Percentiles rank a stretch among this genome's conserved stretches.
Evolutionary conservation across 2,329 filamentous ascomycete species (phyloP).

Genomic region (Calonectria montana): DNA sequence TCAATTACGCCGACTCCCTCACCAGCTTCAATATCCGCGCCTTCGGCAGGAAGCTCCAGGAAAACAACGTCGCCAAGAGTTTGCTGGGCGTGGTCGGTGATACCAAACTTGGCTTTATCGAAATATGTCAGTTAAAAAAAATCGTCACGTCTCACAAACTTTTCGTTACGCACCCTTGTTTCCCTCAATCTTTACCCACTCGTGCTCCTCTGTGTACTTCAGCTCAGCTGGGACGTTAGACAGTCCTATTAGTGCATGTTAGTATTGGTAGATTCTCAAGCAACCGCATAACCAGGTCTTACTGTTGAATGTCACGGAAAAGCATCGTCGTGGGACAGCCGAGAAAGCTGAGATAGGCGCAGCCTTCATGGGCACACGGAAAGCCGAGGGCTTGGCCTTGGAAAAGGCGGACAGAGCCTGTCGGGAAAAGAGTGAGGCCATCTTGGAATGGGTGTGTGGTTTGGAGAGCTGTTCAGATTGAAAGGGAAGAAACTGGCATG

Average conservation of each 20-base stretch:
- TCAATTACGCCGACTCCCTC: conserved; percentile 90
- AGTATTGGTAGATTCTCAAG: no score
- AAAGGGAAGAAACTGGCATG: not conserved
- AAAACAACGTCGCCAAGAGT: conserved; percentile 91
- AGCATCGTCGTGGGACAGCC: conserved; percentile 35
- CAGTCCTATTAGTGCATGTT: not conserved
- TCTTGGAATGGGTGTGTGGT: conserved; percentile 18
- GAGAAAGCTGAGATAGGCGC: conserved; percentile 28
- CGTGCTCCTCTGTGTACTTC: conserved; percentile 87
- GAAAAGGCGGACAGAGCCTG: conserved; percentile 39
- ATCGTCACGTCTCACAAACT: not conserved
- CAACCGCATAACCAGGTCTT: not conserved
- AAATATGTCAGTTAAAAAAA: not conserved
- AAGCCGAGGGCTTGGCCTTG: conserved; percentile 35
- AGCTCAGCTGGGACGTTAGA: not conserved
- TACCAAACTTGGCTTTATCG: conserved; percentile 63
- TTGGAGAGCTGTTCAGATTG: not conserved
- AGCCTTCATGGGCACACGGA: conserved; percentile 33
- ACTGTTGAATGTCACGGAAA: conserved; percentile 41
- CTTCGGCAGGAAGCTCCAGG: conserved; percentile 81
- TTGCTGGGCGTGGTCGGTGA: conserved; percentile 85
- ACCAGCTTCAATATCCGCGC: conserved; percentile 72
- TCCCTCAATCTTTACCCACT: conserved; percentile 86
- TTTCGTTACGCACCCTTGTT: conserved; percentile 60
- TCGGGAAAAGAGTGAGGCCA: conserved; percentile 40